Evolutionary conservation across 1,284 basidiomycete genomes (phyloP).

Genomic region (Marasmius oreades): DNA sequence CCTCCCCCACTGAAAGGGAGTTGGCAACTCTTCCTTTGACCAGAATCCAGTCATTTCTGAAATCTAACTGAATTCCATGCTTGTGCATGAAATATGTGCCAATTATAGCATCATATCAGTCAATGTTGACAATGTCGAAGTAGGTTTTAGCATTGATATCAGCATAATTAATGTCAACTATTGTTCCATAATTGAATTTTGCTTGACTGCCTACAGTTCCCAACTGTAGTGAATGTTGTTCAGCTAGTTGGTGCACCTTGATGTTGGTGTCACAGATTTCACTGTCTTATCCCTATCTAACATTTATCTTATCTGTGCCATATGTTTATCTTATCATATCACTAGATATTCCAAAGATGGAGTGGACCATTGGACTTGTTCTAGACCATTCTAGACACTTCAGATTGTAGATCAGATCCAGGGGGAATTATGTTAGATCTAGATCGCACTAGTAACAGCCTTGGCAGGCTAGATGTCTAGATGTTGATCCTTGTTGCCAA

Average conservation of each 20-base stretch:
- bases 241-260: constrained; percentile 6
- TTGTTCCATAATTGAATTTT: constrained; percentile 12
- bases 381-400: no score
- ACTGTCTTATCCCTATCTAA: no score
- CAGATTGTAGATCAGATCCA: no score
- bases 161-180: neutral
- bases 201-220: constrained; percentile 14
- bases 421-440: no score
- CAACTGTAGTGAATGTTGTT: constrained; percentile 14
- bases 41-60: constrained; percentile 17
- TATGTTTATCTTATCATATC: no score
- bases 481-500: no score
- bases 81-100: constrained; percentile 26
- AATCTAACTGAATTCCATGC: constrained; percentile 23
- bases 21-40: constrained; percentile 6
- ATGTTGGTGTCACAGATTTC: no score
- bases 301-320: no score
- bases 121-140: constrained; percentile 29
- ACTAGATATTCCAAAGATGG: no score
- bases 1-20: constrained; percentile 14
- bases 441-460: no score
- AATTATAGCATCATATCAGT: constrained; percentile 28
- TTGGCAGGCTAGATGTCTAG: no score
- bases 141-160: constrained; percentile 11
- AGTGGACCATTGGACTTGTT: no score